These are phyloP conservation scores for Aureobasidium subglaciale DNA, from an alignment of 2,329 filamentous ascomycete genomes.

Conservation along the genomic window DNA sequence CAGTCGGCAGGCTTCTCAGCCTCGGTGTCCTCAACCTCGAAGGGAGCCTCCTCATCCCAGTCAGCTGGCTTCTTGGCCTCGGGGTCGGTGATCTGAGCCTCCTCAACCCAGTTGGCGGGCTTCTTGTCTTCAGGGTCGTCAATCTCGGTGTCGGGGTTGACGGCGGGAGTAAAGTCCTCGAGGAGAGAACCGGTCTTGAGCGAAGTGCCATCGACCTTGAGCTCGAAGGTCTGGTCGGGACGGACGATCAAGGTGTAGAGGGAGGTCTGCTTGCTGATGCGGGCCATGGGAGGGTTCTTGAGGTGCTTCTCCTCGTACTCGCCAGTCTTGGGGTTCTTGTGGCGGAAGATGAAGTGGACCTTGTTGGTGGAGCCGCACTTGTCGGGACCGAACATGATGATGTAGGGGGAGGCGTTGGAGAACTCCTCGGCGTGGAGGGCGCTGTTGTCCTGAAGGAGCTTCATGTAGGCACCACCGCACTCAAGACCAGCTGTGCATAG, in stretches of 20 bases:
- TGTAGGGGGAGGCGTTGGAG: slow-evolving; percentile 92
- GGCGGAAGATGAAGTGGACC: slow-evolving; percentile 96
- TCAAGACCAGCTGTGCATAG: slow-evolving; percentile 69
- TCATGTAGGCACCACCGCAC: slow-evolving; percentile 97
- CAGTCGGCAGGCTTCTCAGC: slow-evolving; percentile 90
- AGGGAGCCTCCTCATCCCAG: slow-evolving; percentile 98
- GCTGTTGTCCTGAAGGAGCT: slow-evolving; percentile 97
- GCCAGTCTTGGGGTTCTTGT: slow-evolving; percentile 99
- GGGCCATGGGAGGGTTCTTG: slow-evolving; percentile 71
- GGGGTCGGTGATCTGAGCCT: slow-evolving; percentile 83
- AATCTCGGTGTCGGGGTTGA: slow-evolving; percentile 93
- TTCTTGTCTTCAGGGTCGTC: slow-evolving; percentile 90
- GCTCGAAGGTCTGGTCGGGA: slow-evolving; percentile 90
- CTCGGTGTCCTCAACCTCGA: slow-evolving; percentile 89
- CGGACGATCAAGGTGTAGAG: slow-evolving; percentile 96
- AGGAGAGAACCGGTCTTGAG: slow-evolving; percentile 85
- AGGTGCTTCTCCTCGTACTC: slow-evolving; percentile 99
- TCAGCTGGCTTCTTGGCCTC: slow-evolving; percentile 94
- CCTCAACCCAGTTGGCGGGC: slow-evolving; percentile 93
- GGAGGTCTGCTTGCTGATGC: slow-evolving; percentile 83
- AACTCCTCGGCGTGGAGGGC: slow-evolving; percentile 96
- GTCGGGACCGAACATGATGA: slow-evolving; percentile 99
- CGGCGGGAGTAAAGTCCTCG: slow-evolving; percentile 85
- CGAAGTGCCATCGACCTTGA: slow-evolving; percentile 83
- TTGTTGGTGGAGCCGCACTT: slow-evolving; percentile 99